A percentile compares a stretch with the other conserved stretches of the same genome.
phyloP scores from a whole-genome alignment of 75 land plant genomes.

The Picea sitchensis region DNA sequence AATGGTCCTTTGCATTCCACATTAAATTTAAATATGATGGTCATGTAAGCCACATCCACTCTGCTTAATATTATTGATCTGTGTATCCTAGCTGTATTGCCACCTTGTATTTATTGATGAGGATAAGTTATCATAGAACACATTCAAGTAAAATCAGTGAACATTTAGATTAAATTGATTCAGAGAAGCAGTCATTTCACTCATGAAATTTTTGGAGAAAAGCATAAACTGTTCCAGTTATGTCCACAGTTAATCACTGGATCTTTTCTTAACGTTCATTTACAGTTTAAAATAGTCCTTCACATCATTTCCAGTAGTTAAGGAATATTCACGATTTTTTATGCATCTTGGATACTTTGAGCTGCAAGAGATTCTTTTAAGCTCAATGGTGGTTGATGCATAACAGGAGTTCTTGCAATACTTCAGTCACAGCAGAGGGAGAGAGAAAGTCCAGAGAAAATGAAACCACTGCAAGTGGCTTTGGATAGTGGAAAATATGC shows the following conservation, averaged over 20 bases:
- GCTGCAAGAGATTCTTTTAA: not conserved
- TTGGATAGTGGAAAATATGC: slow-evolving; percentile 61
- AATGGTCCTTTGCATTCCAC: too few species aligned
- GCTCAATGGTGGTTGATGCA: slow-evolving; percentile 9
- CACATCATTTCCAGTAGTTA: too few species aligned
- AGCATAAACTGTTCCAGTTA: not conserved
- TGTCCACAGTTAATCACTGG: not conserved
- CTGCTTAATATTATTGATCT: too few species aligned
- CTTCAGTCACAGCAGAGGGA: slow-evolving; percentile 17
- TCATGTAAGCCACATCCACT: too few species aligned
- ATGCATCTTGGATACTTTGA: not conserved
- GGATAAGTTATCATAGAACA: too few species aligned
- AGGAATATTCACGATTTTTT: not conserved
- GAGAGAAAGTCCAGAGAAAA: slow-evolving; percentile 25
- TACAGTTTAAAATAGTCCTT: not conserved
- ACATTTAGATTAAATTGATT: too few species aligned
- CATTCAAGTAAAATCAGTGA: too few species aligned
- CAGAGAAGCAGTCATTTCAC: not conserved
- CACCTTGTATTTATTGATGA: too few species aligned
- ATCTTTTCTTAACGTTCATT: not conserved
- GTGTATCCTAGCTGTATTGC: too few species aligned
- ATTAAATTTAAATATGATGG: too few species aligned
- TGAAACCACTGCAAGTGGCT: slow-evolving; percentile 47
- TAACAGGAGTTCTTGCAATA: slow-evolving; percentile 39
- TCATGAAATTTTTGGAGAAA: not conserved